Conservation (phyloP, 495 filamentous ascomycete genomes). For the Achaetomiella virescens region DNA sequence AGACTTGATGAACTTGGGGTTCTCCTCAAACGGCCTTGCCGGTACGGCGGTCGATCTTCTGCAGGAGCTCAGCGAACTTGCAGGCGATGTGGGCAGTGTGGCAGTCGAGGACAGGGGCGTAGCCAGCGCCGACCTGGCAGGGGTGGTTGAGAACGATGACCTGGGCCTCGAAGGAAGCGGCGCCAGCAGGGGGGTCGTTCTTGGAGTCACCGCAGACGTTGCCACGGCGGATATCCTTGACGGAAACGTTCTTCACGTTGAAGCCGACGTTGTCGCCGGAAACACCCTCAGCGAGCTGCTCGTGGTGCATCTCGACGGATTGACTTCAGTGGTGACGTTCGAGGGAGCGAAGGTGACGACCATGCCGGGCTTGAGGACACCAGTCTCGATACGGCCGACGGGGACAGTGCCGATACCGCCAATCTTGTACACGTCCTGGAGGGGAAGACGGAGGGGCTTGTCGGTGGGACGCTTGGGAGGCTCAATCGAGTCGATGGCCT, state of each 20-base stretch:
- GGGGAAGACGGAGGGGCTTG: conserved; percentile 98
- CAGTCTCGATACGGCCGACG: conserved; percentile 99
- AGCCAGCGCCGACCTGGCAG: conserved; percentile 97
- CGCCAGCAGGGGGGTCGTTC: conserved; percentile 90
- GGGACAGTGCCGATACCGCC: conserved; percentile 99
- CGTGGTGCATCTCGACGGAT: conserved; percentile 99
- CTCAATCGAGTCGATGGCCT: conserved; percentile 98
- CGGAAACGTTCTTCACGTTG: conserved; percentile 99
- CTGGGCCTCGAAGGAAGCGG: conserved; percentile 95
- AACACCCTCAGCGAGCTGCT: conserved; percentile 92
- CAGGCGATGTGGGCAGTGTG: conserved; percentile 99
- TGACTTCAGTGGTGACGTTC: conserved; percentile 99
- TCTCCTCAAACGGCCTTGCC: conserved; percentile 89
- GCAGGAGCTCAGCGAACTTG: conserved; percentile 97
- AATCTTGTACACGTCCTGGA: conserved; percentile 99
- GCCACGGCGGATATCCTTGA: conserved; percentile 99
- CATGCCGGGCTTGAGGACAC: conserved; percentile 96
- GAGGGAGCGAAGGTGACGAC: conserved; percentile 93
- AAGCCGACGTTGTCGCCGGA: conserved; percentile 99
- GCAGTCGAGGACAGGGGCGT: conserved; percentile 97
- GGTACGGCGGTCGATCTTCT: conserved; percentile 99
- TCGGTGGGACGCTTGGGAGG: conserved; percentile 86
- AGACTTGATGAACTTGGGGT: conserved; percentile 99
- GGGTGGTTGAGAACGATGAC: conserved; percentile 99
- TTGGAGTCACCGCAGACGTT: conserved; percentile 99